Evolutionary conservation across 2,329 filamentous ascomycete species (phyloP), one percentile per base, ranked within the genome.

Genomic region (Ophiobolus disseminans): DNA sequence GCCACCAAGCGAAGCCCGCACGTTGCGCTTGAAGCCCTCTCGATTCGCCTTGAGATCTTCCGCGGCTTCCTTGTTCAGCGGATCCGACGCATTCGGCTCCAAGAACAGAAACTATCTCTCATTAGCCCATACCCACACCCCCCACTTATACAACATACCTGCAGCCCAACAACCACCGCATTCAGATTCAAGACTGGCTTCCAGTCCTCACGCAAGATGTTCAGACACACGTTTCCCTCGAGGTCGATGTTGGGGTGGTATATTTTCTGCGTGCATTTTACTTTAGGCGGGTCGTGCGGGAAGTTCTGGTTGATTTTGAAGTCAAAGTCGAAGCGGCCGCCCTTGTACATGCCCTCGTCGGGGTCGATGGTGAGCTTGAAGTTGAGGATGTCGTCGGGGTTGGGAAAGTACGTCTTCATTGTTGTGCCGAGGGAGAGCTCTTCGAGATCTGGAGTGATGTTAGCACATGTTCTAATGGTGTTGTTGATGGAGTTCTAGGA

Each of bases 191-290:
- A 78, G 35, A 99, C 94, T 0, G 94, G 94, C 80, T 97, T 99
- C 94, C 94, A 99, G 78, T 99, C 94, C 78, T 99, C 94, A 54
- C 94, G 82, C 68, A 99, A 76, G 66, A 99, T 99, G 74, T 99
- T 99, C 68, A 99, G 78, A 79, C 94, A 99, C 55, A 99, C 92
- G 72, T 99, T 99, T 63, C 94, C 94, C 73, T 97, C 91, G 31
- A 96, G 82, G 69, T 99, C 94, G 72, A 99, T 99, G 75, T 99
- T 99, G 5, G 94, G 94, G 73, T 99, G 94, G 78, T 99, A 99
- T 66, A 99, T 97, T 81, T 96, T 97, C 77, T 99, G 90, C 62
- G 87, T 89, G 78, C 94, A 97, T 69, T 90, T 94, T 63, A 99
- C 94, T 77, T 97, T 97, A 16, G 94, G 94, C 55, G 94, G 92